Conservation (phyloP, 257 asterid genomes). For the Haberlea rhodopensis region DNA sequence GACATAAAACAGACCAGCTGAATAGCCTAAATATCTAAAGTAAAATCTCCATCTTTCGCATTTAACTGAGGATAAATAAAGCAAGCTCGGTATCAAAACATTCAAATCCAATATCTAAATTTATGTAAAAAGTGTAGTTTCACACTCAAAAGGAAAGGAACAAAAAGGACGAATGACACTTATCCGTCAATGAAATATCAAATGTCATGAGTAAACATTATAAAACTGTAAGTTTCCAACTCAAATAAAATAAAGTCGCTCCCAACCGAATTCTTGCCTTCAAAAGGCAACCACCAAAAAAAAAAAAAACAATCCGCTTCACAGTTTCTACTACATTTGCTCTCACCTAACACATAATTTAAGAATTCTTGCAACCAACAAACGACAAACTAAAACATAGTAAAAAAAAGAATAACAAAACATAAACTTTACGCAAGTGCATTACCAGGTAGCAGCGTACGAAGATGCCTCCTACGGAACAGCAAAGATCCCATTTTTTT, state of each 20-base stretch:
- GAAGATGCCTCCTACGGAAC: conserved; percentile 45
- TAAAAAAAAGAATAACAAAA: background rate
- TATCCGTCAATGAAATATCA: background rate
- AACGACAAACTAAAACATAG: background rate
- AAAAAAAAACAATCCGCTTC: background rate
- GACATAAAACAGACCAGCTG: background rate
- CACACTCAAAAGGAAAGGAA: background rate
- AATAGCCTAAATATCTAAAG: background rate
- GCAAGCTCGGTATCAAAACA: background rate
- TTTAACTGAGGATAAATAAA: conserved; percentile 1
- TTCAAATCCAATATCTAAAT: background rate
- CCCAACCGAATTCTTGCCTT: background rate
- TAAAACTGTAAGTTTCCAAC: background rate
- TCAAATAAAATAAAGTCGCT: background rate
- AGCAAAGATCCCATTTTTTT: conserved; percentile 46
- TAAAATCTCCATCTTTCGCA: background rate
- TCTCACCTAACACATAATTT: background rate
- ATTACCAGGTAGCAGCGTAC: conserved; percentile 37
- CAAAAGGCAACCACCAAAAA: background rate
- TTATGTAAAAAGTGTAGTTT: background rate
- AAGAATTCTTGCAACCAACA: conserved; percentile 7
- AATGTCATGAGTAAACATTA: too few species aligned
- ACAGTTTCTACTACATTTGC: background rate
- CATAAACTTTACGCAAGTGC: background rate
- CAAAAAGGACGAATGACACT: background rate